A percentile compares a stretch with the other conserved stretches of the same genome.
These are phyloP conservation scores for Dendrobium chrysotoxum DNA, from an alignment of 106 monocot species.

Conservation along the genomic window DNA sequence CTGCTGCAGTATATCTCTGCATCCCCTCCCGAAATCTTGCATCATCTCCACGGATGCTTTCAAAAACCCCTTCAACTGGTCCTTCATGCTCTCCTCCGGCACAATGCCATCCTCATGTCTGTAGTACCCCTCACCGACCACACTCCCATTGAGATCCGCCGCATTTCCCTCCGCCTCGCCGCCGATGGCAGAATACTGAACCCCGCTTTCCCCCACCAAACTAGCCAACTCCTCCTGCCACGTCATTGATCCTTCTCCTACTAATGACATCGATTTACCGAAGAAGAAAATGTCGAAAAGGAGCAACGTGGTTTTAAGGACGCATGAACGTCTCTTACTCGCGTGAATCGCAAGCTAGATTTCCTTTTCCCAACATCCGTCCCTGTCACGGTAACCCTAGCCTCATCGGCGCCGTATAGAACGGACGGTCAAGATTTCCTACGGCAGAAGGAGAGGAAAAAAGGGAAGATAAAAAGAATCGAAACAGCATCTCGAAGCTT, in stretches of 20 bases:
- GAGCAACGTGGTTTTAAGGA: neutral
- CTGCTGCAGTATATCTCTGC: conserved; percentile 58
- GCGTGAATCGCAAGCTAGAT: conserved; percentile 5
- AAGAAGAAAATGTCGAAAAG: neutral
- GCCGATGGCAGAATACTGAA: conserved; percentile 18
- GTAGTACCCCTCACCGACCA: conserved; percentile 9
- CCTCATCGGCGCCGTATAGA: neutral
- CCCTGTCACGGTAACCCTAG: neutral
- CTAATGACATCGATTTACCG: conserved; percentile 1
- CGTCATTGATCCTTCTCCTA: conserved; percentile 24
- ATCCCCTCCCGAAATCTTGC: conserved; percentile 58
- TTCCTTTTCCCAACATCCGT: neutral
- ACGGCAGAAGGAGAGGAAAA: neutral
- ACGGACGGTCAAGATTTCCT: neutral
- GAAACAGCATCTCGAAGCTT: neutral
- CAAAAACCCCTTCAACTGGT: conserved; percentile 78
- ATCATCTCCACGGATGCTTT: conserved; percentile 70
- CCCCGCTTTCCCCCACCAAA: conserved; percentile 38
- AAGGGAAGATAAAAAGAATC: neutral
- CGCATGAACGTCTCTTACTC: neutral
- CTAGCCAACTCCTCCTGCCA: conserved; percentile 64
- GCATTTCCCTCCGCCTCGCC: conserved; percentile 2
- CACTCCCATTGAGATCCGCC: conserved; percentile 3
- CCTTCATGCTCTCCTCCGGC: conserved; percentile 67
- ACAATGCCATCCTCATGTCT: conserved; percentile 20